Evolutionary conservation across 2,329 filamentous ascomycete genomes (phyloP).

Genomic region (Phoma herbarum): DNA sequence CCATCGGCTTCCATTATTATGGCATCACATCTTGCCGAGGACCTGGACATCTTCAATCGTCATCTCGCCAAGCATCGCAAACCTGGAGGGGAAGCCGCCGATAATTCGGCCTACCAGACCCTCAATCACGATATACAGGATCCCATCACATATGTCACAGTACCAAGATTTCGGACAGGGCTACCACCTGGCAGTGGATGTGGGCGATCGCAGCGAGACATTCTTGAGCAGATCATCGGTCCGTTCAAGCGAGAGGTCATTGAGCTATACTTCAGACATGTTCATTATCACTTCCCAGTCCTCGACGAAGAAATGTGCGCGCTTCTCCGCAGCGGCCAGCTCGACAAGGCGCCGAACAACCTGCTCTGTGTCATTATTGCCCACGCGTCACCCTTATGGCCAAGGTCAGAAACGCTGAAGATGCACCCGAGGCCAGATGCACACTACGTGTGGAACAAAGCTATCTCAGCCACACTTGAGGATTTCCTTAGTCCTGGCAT

Average conservation of each 20-base stretch:
- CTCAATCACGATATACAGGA: constrained; percentile 57
- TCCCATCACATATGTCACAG: constrained; percentile 55
- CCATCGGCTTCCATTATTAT: constrained; percentile 52
- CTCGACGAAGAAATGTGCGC: constrained; percentile 52
- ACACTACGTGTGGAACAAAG: constrained; percentile 55
- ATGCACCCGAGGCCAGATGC: constrained; percentile 50
- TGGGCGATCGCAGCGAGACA: constrained; percentile 52
- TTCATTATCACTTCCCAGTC: constrained; percentile 52
- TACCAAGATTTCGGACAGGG: constrained; percentile 61
- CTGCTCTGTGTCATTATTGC: constrained; percentile 53
- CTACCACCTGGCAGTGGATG: constrained; percentile 46
- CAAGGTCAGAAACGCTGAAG: constrained; percentile 47
- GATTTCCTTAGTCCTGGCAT: constrained; percentile 55
- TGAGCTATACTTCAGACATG: constrained; percentile 57
- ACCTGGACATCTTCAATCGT: constrained; percentile 52
- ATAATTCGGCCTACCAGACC: constrained; percentile 58
- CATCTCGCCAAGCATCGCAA: constrained; percentile 49
- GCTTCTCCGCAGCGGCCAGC: constrained; percentile 47
- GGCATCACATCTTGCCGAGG: constrained; percentile 53
- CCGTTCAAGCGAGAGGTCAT: constrained; percentile 51
- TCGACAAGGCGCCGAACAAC: constrained; percentile 46
- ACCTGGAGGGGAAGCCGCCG: constrained; percentile 36
- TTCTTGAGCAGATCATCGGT: constrained; percentile 54
- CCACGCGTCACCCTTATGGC: constrained; percentile 50
- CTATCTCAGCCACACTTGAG: constrained; percentile 53